Conservation (phyloP, 2,329 filamentous ascomycete genomes). For the Stemphylium lycopersici region DNA sequence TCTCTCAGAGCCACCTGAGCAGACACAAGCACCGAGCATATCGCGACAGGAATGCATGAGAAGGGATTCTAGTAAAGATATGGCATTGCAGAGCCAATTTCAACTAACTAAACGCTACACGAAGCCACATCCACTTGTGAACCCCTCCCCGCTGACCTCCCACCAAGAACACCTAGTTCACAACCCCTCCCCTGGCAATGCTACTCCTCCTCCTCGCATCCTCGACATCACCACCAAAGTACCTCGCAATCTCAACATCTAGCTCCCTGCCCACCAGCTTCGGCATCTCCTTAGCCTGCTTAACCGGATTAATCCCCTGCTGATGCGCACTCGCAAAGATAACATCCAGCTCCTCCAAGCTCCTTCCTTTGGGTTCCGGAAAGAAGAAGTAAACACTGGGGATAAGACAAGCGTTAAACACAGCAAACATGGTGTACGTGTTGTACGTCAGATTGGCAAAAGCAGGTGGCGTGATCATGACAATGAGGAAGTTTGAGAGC, state of each 20-base stretch:
- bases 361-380: slow-evolving; percentile 56
- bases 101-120: no score
- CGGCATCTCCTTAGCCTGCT: slow-evolving; percentile 10
- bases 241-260: slow-evolving; percentile 13
- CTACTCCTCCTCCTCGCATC: slow-evolving; percentile 13
- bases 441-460: slow-evolving; percentile 58
- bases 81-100: no score
- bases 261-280: slow-evolving; percentile 12
- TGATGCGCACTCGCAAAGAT: slow-evolving; percentile 45
- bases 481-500: slow-evolving; percentile 62
- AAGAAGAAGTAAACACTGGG: slow-evolving; percentile 63
- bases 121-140: no score
- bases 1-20: no score
- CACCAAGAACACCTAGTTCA: no score
- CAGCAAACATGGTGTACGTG: slow-evolving; percentile 60
- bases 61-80: no score
- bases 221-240: slow-evolving; percentile 16
- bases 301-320: slow-evolving; percentile 7
- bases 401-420: slow-evolving; percentile 58
- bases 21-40: no score
- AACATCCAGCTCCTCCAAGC: slow-evolving; percentile 56
- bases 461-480: slow-evolving; percentile 67
- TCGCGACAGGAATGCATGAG: no score
- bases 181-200: background rate
- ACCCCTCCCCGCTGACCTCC: no score